phyloP scores from a whole-genome alignment of 2,329 filamentous ascomycete genomes.

The Sclerotinia spermophila region DNA sequence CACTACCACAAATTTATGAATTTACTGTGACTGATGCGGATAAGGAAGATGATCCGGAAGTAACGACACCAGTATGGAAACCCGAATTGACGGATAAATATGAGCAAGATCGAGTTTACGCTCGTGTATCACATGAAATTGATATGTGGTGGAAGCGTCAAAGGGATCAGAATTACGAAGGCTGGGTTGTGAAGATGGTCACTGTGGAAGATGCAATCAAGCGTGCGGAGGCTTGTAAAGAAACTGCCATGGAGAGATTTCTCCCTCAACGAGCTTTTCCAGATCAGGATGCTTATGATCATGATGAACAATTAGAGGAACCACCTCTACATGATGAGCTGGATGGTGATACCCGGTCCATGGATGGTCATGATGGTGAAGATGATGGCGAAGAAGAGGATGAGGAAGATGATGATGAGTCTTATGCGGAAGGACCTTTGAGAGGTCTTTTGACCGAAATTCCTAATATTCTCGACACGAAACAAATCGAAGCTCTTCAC shows the following conservation, averaged over 20 bases:
- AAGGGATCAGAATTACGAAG: slow-evolving; percentile 57
- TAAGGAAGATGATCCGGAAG: slow-evolving; percentile 26
- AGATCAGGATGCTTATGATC: slow-evolving; percentile 43
- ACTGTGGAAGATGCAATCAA: slow-evolving; percentile 57
- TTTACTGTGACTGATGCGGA: slow-evolving; percentile 13
- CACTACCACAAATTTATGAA: slow-evolving; percentile 25
- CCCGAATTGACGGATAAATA: slow-evolving; percentile 51
- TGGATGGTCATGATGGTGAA: slow-evolving; percentile 44
- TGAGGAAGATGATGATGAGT: slow-evolving; percentile 70
- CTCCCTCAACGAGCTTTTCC: slow-evolving; percentile 30
- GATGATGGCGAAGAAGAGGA: slow-evolving; percentile 62
- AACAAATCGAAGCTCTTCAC: slow-evolving; percentile 91
- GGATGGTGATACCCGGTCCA: slow-evolving; percentile 46
- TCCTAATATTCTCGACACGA: slow-evolving; percentile 87
- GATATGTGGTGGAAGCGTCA: slow-evolving; percentile 63
- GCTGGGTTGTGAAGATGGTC: slow-evolving; percentile 57
- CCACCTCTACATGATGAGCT: slow-evolving; percentile 45
- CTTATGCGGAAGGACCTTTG: slow-evolving; percentile 73
- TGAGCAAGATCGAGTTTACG: slow-evolving; percentile 56
- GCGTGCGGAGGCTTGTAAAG: slow-evolving; percentile 55
- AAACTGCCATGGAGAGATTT: slow-evolving; percentile 53
- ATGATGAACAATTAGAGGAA: slow-evolving; percentile 49
- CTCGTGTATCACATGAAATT: slow-evolving; percentile 60
- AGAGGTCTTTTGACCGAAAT: slow-evolving; percentile 89
- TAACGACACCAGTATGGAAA: slow-evolving; percentile 35